Evolutionary conservation across 1,139 yeast species (phyloP).

Genomic region (Taiozyma onychis): DNA sequence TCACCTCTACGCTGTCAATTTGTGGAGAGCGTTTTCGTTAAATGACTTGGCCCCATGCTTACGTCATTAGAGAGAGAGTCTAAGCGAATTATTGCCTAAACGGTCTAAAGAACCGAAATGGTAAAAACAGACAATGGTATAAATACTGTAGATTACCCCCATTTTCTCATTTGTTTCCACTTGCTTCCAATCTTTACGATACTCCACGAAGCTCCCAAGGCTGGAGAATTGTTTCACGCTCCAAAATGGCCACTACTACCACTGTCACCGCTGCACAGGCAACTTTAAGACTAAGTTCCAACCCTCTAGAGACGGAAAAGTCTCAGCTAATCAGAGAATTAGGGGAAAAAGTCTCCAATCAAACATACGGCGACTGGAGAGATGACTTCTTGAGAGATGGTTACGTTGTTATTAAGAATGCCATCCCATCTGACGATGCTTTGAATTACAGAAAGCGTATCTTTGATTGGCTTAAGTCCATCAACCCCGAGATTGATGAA

Average conservation of each 20-base stretch:
- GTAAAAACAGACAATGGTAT: neutral
- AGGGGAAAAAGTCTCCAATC: conserved; percentile 4
- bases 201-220: neutral
- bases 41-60: neutral
- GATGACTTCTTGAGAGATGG: conserved; percentile 20
- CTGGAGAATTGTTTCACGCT: neutral
- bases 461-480: conserved; percentile 17
- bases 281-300: conserved; percentile 3
- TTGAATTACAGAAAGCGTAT: conserved; percentile 12
- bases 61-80: neutral
- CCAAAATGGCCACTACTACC: neutral
- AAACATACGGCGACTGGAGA: conserved; percentile 17
- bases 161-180: neutral
- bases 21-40: too few relatives aligned
- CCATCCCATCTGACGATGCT: conserved; percentile 17
- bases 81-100: neutral
- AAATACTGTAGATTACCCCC: neutral
- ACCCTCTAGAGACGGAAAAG: conserved; percentile 12
- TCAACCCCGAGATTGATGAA: conserved; percentile 17
- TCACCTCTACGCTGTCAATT: too few relatives aligned
- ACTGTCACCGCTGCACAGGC: conserved; percentile 1
- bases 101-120: neutral
- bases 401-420: conserved; percentile 21
- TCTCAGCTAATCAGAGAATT: conserved; percentile 6
- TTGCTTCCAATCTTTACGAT: neutral